Evolutionary conservation across 768 basidiomycete genomes (phyloP).

Genomic region (Tulasnella sp.): DNA sequence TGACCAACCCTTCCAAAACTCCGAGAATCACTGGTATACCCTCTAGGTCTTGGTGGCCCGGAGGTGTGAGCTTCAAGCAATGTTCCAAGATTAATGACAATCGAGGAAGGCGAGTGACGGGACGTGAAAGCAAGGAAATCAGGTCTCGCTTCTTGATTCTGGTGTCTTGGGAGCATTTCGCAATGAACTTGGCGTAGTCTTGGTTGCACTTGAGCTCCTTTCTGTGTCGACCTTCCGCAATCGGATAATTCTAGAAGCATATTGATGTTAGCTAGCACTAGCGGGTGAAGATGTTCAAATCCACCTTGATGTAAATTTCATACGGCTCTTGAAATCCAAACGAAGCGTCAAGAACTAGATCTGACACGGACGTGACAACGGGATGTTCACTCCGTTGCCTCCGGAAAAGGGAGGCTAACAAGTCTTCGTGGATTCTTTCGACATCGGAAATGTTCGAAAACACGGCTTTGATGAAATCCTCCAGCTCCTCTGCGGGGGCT

Average conservation of each 20-base stretch:
- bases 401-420: constrained; percentile 61
- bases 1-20: constrained; percentile 60
- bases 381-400: constrained; percentile 82
- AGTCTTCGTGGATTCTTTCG: constrained; percentile 47
- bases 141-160: constrained; percentile 65
- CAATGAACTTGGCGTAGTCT: constrained; percentile 54
- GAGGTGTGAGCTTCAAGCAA: constrained; percentile 27
- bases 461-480: constrained; percentile 64
- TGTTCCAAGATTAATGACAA: constrained; percentile 57
- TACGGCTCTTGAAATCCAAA: constrained; percentile 50
- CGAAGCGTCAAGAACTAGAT: constrained; percentile 60
- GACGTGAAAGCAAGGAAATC: constrained; percentile 71
- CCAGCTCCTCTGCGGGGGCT: constrained; percentile 34
- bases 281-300: neutral
- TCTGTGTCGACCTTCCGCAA: constrained; percentile 72
- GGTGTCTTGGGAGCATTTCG: constrained; percentile 48
- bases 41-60: constrained; percentile 69
- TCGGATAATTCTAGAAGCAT: constrained; percentile 50
- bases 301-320: constrained; percentile 62
- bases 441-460: constrained; percentile 76
- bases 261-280: neutral
- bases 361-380: constrained; percentile 67
- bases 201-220: constrained; percentile 60
- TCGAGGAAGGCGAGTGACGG: constrained; percentile 79
- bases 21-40: constrained; percentile 59